Base-by-base conservation (phyloP, 495 filamentous ascomycete genomes). In the Penicillium parvum region DNA sequence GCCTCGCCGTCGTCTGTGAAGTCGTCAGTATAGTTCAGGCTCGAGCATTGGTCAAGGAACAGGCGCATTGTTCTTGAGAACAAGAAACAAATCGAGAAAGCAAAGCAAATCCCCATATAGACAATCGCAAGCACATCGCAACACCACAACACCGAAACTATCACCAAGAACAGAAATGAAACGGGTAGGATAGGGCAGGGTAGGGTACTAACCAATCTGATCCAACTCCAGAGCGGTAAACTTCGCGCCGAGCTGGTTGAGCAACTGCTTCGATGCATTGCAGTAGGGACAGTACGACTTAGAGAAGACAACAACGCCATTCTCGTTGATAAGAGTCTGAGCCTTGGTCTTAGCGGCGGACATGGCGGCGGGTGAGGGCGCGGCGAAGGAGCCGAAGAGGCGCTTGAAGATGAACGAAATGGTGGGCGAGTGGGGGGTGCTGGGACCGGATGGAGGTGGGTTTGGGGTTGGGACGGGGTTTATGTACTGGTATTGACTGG, bases 221-320 rank as follows among this genome's bases (percentile, higher is more conserved):
- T 98, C 90, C 45, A 98, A 69, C 74, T 98, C 92, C 28, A 95
- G 70, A 21, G 70, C 49, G 53, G 74, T 80, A 65, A 78, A 88
- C 58, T 89, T 87, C 32, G 87, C 90, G 50, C 81, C 79, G 44
- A 78, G 34, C 26, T 81, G 67, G 52, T 68, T 75, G 52, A 99
- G 73, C 26, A 88, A 71, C 7, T 64, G 37, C 80, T 96, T 96
- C 49, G 82, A 79, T 40, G 89, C 75, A 21, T 61, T 69, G 75
- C 91, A 97, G 79, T 95, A 91, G n/a, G 91, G 90, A 77, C 92
- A 99, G 70, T 85, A 95, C 10, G 84, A 87, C 72, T 99, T 99
- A 63, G 81, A 86, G 78, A 98, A 98, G 51, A 98, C 85, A 47
- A 90, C 87, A 57, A 97, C 92, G 47, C 82, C 75, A 68, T 97